Evolutionary conservation across 495 filamentous ascomycete species (phyloP), one percentile per base, ranked within the genome.

Genomic region (Penicillium cataractarum): DNA sequence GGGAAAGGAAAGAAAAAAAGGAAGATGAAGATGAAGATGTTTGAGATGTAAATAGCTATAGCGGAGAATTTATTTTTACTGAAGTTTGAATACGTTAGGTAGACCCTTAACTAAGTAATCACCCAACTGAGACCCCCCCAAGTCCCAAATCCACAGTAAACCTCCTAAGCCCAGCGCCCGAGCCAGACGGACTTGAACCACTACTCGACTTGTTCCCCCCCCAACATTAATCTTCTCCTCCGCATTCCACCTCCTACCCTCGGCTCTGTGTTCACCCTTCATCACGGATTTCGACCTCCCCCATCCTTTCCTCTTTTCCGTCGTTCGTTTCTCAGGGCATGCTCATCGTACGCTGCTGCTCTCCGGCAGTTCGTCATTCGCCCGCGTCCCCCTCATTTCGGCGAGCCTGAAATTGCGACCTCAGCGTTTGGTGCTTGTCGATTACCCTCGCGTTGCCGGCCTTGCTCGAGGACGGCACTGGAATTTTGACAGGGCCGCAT

Each of bases 381-480:
- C 67, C 65, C 59, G 64, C 64, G 24, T 58, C 58, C 58, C 62
- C 62, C 56, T 68, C 68, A 64, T 60, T 59, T 53, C 24, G 55
- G 40, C 50, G 58, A 63, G 39, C 24, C 52, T 52, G 54, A 50
- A n/a, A 54, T 24, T 33, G 51, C 51, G 51, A 54, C 15, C 12
- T 54, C 12, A n/a, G 29, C 31, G n/a, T 22, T n/a, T 8, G 51
- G 24, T 24, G 21, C 21, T 6, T 29, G 4, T 42, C 24, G 21
- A 56, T 26, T 12, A 33, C 27, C 13, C 29, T 22, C 6, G 13
- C 8, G 35, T 29, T 24, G 37, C 39, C 21, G 33, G 39, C 26
- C 48, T 55, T 22, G 32, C 12, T 29, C 49, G 35, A 39, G 27
- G 26, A 12, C 24, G 10, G 42, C 19, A 29, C 42, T 21, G 15